Evolutionary conservation across 1,139 yeast genomes (phyloP), one percentile per base, ranked within the genome.

Genomic region (Taphrina pruni): DNA sequence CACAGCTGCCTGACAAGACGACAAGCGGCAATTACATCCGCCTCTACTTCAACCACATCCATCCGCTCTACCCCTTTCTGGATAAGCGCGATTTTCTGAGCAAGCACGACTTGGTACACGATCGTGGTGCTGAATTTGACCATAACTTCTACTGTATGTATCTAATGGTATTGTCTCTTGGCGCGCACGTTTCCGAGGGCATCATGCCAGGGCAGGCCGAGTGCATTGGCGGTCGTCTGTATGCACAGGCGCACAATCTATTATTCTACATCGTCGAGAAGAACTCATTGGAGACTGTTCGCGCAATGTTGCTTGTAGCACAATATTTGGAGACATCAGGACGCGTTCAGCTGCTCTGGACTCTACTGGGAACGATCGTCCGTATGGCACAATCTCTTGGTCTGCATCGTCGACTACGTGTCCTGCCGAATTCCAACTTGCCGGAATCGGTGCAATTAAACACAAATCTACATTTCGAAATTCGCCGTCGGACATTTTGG

Each of bases 321-420:
- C 72, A 81, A 2, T 84, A 82, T 73, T 78, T 85, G 9, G 87
- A 85, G 64, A 79, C 81, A 6, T 81, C 85, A 20, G 83, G 83
- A 48, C 77, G 81, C 5, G 81, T 83, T 48, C 83, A 81, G n/a
- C 54, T 61, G 43, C 50, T 72, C 36, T 72, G 69, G 73, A 78
- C 82, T 46, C 74, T 87, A 11, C 75, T 82, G 0, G 78, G 87
- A 0, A 81, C 84, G 8, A 88, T 88, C 0, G 81, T 86, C 1
- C 79, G 90, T 69, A 83, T 81, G 72, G 89, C 90, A 0, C 87
- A 84, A 72, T 88, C 86, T 64, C 77, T 88, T 70, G 95, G 95
- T 0, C 78, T 89, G 35, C 89, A 89, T 74, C 78, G 90, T 45
- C 78, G 78, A 17, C 90, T 88, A 72, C 77, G n/a, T 54, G 54